phyloP scores from a whole-genome alignment of 2,329 filamentous ascomycete species.

The Alternaria sp. region DNA sequence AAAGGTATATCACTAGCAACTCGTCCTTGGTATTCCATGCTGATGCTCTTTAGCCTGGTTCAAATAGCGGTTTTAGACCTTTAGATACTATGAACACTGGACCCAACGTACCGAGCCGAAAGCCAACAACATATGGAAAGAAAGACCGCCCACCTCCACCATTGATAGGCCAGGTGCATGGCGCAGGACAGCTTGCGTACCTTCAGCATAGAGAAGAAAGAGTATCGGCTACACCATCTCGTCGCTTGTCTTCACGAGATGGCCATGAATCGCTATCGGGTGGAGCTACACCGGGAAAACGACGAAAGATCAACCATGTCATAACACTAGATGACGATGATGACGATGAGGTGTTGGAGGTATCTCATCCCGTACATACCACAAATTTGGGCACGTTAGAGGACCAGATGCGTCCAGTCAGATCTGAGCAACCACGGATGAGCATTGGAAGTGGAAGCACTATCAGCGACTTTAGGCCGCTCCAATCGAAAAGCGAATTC shows the following conservation, averaged over 20 bases:
- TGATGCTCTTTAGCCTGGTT: conserved; percentile 26
- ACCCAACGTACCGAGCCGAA: conserved; percentile 2
- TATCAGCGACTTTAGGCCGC: not conserved
- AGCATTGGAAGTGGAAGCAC: conserved; percentile 24
- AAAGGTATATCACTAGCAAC: conserved; percentile 7
- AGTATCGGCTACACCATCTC: conserved; percentile 1
- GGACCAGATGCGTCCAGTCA: not conserved
- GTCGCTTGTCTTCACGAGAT: not conserved
- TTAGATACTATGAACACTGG: conserved; percentile 21
- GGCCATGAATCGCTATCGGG: not conserved
- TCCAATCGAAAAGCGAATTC: conserved; percentile 28
- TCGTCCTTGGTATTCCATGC: not conserved
- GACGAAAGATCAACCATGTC: conserved; percentile 29
- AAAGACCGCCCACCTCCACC: conserved; percentile 2
- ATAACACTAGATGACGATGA: conserved; percentile 26
- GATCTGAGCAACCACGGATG: conserved; percentile 22
- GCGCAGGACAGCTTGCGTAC: conserved; percentile 17
- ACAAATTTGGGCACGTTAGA: not conserved
- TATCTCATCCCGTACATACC: not conserved
- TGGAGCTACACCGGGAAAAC: conserved; percentile 19
- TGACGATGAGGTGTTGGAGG: conserved; percentile 12
- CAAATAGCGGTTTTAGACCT: conserved; percentile 19
- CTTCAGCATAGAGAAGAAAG: conserved; percentile 3
- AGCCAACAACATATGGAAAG: conserved; percentile 25
- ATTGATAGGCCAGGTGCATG: conserved; percentile 15